A percentile compares a stretch with the other conserved stretches of the same genome.
These are phyloP conservation scores for Filobasidium floriforme DNA, from an alignment of 768 basidiomycete genomes.

Conservation along the genomic window DNA sequence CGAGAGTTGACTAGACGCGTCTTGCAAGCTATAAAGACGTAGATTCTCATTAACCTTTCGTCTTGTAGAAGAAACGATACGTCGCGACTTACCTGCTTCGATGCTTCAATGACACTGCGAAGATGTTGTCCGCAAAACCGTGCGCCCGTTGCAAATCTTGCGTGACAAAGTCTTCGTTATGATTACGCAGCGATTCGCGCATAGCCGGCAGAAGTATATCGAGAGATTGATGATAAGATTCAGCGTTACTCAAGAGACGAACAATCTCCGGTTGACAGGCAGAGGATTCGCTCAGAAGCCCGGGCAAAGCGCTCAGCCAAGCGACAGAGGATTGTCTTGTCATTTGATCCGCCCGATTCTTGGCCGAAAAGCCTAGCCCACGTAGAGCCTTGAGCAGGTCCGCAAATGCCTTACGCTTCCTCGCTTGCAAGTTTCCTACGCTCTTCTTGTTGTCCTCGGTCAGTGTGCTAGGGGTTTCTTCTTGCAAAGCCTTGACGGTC, in stretches of 20 bases:
- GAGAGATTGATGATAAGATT: conserved; percentile 49
- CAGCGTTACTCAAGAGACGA: conserved; percentile 22
- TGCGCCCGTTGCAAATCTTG: conserved; percentile 75
- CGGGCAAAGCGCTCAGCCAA: conserved; percentile 28
- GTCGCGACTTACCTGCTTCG: conserved; percentile 56
- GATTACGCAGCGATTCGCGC: conserved; percentile 56
- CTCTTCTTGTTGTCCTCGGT: conserved; percentile 52
- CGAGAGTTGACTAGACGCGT: too few species aligned
- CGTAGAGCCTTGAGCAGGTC: conserved; percentile 86
- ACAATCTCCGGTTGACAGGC: not conserved
- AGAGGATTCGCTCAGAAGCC: conserved; percentile 11
- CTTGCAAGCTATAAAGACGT: too few species aligned
- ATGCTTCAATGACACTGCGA: conserved; percentile 58
- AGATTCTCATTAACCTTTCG: too few species aligned
- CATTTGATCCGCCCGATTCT: conserved; percentile 63
- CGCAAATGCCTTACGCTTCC: conserved; percentile 83
- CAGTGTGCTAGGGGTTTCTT: conserved; percentile 47
- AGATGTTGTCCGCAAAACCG: conserved; percentile 69
- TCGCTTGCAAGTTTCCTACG: conserved; percentile 62
- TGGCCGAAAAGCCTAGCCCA: conserved; percentile 63
- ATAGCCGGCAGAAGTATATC: conserved; percentile 60
- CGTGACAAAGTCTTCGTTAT: conserved; percentile 76
- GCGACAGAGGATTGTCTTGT: conserved; percentile 43
- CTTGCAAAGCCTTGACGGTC: conserved; percentile 42
- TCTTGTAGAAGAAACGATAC: not conserved